phyloP scores from a whole-genome alignment of 306 rosid species.

The Cucurbita ficifolia region DNA sequence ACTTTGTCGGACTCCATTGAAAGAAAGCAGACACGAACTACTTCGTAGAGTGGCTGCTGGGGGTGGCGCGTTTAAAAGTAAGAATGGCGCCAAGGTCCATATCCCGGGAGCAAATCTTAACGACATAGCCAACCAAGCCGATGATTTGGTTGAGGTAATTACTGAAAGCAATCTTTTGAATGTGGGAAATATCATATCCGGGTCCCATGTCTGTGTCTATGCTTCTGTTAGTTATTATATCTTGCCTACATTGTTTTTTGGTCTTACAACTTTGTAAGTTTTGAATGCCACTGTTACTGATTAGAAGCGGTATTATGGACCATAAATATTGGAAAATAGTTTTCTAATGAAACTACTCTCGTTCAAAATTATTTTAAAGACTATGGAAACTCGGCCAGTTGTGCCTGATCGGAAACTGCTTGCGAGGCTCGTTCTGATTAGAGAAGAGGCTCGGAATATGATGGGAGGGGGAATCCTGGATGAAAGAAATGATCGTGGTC shows the following conservation, averaged over 20 bases:
- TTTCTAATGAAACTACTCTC: slow-evolving; percentile 8
- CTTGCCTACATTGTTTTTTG: neutral
- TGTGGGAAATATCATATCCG: neutral
- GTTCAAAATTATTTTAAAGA: slow-evolving; percentile 25
- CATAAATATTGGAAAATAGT: neutral
- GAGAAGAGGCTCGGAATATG: slow-evolving; percentile 96
- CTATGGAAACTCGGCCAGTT: slow-evolving; percentile 86
- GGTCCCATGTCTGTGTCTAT: neutral
- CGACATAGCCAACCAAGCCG: slow-evolving; percentile 93
- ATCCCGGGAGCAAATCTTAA: slow-evolving; percentile 81
- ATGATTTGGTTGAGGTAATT: slow-evolving; percentile 83
- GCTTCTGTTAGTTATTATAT: neutral
- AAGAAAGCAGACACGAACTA: slow-evolving; percentile 79
- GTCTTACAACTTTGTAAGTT: neutral
- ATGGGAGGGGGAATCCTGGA: slow-evolving; percentile 96
- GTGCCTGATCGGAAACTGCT: slow-evolving; percentile 84
- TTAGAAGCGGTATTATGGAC: neutral
- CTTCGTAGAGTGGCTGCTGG: slow-evolving; percentile 89
- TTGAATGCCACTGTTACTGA: neutral
- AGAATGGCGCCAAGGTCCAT: slow-evolving; percentile 51
- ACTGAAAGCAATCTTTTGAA: neutral
- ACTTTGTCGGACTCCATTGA: slow-evolving; percentile 79
- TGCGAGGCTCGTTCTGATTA: slow-evolving; percentile 90
- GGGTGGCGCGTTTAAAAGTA: slow-evolving; percentile 61
- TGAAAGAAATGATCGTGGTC: slow-evolving; percentile 83